Evolutionary conservation across 331 rosid genomes (phyloP).

Genomic region (Malus hybrid): DNA sequence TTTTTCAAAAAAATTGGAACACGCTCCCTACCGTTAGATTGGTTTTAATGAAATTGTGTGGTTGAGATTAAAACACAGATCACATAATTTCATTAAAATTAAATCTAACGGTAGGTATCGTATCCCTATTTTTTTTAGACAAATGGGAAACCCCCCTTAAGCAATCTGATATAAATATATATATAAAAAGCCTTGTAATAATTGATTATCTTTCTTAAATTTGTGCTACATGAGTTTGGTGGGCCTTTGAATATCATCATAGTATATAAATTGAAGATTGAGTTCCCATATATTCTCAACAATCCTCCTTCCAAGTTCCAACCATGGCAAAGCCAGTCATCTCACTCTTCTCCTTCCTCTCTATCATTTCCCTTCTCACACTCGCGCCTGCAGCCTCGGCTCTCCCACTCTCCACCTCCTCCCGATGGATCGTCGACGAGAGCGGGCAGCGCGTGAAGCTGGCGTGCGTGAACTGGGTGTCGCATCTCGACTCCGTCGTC

Average conservation of each 20-base stretch:
- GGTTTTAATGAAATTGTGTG: too few relatives aligned
- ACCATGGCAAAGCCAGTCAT: background rate
- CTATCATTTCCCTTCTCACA: background rate
- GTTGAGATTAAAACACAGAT: too few relatives aligned
- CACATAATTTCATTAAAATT: too few relatives aligned
- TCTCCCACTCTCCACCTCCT: conserved; percentile 46
- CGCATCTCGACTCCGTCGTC: conserved; percentile 63
- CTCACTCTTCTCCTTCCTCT: background rate
- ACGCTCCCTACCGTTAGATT: too few relatives aligned
- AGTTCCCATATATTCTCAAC: background rate
- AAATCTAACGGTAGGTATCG: too few relatives aligned
- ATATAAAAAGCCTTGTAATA: too few relatives aligned
- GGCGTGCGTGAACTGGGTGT: conserved; percentile 79
- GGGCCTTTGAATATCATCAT: background rate
- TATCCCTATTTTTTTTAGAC: too few relatives aligned
- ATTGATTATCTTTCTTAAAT: too few relatives aligned
- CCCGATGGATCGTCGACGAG: conserved; percentile 73
- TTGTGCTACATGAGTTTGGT: background rate
- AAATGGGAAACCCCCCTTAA: too few relatives aligned
- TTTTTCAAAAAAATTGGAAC: too few relatives aligned
- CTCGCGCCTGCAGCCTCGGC: background rate
- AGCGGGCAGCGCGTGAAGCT: conserved; percentile 71
- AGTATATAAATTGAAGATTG: background rate
- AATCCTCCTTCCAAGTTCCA: background rate
- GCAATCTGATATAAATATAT: too few relatives aligned